Evolutionary conservation across 2,329 filamentous ascomycete genomes (phyloP), one percentile per base, ranked within the genome.

Genomic region (Aspergillus awamori): DNA sequence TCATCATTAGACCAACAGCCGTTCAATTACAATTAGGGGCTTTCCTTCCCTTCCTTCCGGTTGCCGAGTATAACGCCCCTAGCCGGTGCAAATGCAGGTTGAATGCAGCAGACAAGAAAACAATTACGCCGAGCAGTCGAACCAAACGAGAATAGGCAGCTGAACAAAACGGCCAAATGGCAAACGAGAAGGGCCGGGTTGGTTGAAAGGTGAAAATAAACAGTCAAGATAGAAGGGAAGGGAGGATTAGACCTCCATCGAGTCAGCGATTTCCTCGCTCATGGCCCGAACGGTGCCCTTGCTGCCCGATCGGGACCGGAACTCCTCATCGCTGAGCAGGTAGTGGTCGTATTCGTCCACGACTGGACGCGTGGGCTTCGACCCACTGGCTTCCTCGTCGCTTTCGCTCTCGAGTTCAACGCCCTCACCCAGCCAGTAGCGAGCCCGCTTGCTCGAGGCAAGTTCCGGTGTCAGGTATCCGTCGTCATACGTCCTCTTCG

Each of bases 341-440:
- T 79, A 81, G 28, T 78, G 74, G 54, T 79, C 78, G 38, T 76
- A 72, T 45, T 80, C 77, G 58, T 79, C 75, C 17, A 72, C 69
- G 5, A 70, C 72, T n/a, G 70, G 68, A 11, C 64, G 28, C 1
- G 65, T 17, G n/a, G 47, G 47, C 17, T 30, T 62, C 20, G 63
- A 67, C 3, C 66, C 43, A 24, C 58, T 53, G 33, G 62, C 61
- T 15, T 78, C 75, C 64, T 77, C 78, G 53, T 79, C 77, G 55
- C 74, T 76, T 33, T 79, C 77, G 10, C 79, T 74, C 45, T 79
- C 79, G 47, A 76, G 76, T 54, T 78, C 74, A 30, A 76, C 72
- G 56, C 79, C 71, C 39, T 77, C 77, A 45, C 93, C 92, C 3
- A 97, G 84, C 94, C 93, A 97, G 77, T 92, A 97, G 63, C 85